Conservation (phyloP, 2,329 filamentous ascomycete genomes). For the Aspergillus hortae region DNA sequence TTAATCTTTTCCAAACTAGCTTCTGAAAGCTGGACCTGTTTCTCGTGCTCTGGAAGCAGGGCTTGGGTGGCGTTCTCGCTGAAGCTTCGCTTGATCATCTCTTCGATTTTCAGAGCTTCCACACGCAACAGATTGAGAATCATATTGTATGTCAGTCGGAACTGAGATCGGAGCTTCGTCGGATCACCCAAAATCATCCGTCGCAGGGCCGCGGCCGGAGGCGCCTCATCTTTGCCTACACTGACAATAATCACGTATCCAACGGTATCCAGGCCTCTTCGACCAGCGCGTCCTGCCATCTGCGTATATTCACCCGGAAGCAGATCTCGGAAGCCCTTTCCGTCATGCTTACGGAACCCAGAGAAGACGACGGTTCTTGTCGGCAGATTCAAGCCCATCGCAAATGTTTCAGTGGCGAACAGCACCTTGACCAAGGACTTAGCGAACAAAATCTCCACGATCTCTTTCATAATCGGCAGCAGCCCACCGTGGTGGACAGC, state of each 20-base stretch:
- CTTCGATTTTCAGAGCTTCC: constrained; percentile 95
- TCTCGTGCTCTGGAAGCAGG: constrained; percentile 89
- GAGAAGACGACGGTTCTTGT: constrained; percentile 97
- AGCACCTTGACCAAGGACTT: constrained; percentile 93
- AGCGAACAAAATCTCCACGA: constrained; percentile 94
- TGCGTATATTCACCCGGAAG: constrained; percentile 96
- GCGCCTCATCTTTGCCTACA: constrained; percentile 78
- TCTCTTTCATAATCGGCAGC: constrained; percentile 93
- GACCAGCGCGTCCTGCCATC: constrained; percentile 93
- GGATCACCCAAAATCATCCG: constrained; percentile 96
- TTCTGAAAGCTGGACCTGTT: constrained; percentile 86
- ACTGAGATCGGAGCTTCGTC: constrained; percentile 92
- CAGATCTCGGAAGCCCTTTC: constrained; percentile 83
- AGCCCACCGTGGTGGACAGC: constrained; percentile 95
- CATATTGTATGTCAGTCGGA: constrained; percentile 98
- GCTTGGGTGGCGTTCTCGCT: constrained; percentile 97
- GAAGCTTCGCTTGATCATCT: constrained; percentile 99
- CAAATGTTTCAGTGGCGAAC: constrained; percentile 97
- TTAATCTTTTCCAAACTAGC: constrained; percentile 88
- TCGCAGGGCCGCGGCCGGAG: constrained; percentile 74
- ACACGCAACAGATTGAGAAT: constrained; percentile 93
- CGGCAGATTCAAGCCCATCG: constrained; percentile 94
- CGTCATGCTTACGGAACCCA: constrained; percentile 93
- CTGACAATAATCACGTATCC: constrained; percentile 92
- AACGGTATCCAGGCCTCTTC: constrained; percentile 86